phyloP scores from a whole-genome alignment of 202 grass and related monocot genomes.

The Alloteropsis angusta region DNA sequence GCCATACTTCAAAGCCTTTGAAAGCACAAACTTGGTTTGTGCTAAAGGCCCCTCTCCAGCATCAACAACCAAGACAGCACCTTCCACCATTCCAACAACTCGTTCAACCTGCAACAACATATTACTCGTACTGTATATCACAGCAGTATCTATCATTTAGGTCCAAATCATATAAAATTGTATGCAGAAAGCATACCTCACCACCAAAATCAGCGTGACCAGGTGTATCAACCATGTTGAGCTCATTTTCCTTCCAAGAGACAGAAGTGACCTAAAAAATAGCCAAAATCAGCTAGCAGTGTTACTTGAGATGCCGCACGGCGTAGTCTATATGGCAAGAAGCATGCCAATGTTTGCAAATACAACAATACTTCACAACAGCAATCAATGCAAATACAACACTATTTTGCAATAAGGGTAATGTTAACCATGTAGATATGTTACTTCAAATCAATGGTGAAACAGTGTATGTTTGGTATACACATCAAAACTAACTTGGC shows the following conservation, averaged over 20 bases:
- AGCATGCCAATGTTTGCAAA: not conserved
- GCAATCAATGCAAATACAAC: not conserved
- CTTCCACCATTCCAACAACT: slow-evolving; percentile 99
- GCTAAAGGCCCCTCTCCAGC: slow-evolving; percentile 97
- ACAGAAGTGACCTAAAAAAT: slow-evolving; percentile 89
- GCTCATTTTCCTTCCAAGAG: slow-evolving; percentile 83
- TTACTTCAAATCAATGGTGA: not conserved
- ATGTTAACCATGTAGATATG: not conserved
- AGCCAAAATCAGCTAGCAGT: slow-evolving; percentile 6
- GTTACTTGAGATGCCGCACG: not conserved
- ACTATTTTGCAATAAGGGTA: not conserved
- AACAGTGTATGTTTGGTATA: not conserved
- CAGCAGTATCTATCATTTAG: not conserved
- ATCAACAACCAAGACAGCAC: slow-evolving; percentile 97
- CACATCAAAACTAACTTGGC: not conserved
- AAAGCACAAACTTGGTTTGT: slow-evolving; percentile 97
- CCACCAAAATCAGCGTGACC: slow-evolving; percentile 99
- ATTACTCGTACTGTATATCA: not conserved
- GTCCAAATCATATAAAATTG: not conserved
- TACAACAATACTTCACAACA: not conserved
- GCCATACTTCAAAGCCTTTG: slow-evolving; percentile 89
- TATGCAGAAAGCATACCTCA: slow-evolving; percentile 44
- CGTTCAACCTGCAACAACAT: slow-evolving; percentile 64
- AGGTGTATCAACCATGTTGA: slow-evolving; percentile 98
- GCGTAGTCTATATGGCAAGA: not conserved